Evolutionary conservation across 305 asterid genomes (phyloP).

Genomic region (Fraxinus sp.): DNA sequence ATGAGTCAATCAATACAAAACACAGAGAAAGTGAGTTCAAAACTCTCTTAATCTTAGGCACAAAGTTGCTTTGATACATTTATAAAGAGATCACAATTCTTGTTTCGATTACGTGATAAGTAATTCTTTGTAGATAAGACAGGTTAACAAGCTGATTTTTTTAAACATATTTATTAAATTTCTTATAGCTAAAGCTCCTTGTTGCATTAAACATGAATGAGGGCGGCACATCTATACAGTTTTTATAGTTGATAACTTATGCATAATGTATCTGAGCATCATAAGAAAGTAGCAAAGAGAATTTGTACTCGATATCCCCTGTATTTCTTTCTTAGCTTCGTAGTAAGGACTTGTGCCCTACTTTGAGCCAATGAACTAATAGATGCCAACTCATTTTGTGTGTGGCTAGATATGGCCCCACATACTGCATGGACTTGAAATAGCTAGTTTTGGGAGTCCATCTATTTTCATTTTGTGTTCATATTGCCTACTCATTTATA

Average conservation of each 20-base stretch:
- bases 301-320: not conserved
- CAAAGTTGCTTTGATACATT: not conserved
- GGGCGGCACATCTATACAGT: not conserved
- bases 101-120: not conserved
- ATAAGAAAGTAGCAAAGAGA: not conserved
- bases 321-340: not conserved
- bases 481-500: not conserved
- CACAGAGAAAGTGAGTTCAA: constrained; percentile 64
- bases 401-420: not conserved
- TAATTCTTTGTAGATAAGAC: not conserved
- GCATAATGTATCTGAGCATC: not conserved
- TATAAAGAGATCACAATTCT: not conserved
- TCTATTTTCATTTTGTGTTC: not conserved
- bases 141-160: not conserved
- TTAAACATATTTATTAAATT: not conserved
- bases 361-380: not conserved
- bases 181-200: not conserved
- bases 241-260: not conserved
- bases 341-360: not conserved
- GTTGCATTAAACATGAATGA: not conserved
- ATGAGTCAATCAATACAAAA: constrained; percentile 75
- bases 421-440: not conserved
- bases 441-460: not conserved
- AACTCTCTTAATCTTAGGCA: constrained; percentile 14
- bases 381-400: not conserved